phyloP scores from a whole-genome alignment of 345 rosid species.

The Capsella bursapastoris region DNA sequence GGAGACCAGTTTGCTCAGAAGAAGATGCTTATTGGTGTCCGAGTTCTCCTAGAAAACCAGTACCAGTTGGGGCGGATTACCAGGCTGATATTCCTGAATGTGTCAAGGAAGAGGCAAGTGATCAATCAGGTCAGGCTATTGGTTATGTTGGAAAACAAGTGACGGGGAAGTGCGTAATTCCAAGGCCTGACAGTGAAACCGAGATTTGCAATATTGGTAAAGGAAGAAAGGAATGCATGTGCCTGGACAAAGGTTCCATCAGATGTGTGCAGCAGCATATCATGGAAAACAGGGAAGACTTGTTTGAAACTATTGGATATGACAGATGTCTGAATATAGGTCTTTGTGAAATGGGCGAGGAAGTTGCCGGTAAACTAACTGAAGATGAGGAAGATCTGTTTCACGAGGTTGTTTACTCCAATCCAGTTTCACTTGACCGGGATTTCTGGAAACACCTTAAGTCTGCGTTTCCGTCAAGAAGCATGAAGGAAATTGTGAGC shows the following conservation, averaged over 20 bases:
- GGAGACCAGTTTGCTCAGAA: constrained; percentile 41
- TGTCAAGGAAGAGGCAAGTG: constrained; percentile 37
- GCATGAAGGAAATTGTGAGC: constrained; percentile 64
- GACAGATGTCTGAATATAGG: constrained; percentile 60
- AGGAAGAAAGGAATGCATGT: constrained; percentile 57
- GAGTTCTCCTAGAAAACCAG: constrained; percentile 49
- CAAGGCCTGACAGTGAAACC: constrained; percentile 49
- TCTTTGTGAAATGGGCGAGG: constrained; percentile 81
- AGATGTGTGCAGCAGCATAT: constrained; percentile 74
- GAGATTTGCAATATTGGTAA: constrained; percentile 40
- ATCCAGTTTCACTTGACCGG: constrained; percentile 56
- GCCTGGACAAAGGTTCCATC: constrained; percentile 63
- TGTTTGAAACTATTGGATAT: constrained; percentile 59
- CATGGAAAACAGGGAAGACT: constrained; percentile 60
- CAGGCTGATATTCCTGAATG: constrained; percentile 62
- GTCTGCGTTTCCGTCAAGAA: constrained; percentile 61
- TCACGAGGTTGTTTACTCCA: constrained; percentile 62
- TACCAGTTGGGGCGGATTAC: constrained; percentile 62
- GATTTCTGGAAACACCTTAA: constrained; percentile 77
- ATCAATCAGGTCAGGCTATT: constrained; percentile 19
- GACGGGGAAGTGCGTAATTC: constrained; percentile 58
- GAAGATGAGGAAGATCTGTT: constrained; percentile 70
- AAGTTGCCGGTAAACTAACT: constrained; percentile 61
- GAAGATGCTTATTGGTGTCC: constrained; percentile 46
- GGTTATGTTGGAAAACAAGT: constrained; percentile 35